phyloP scores from a whole-genome alignment of 176 grass and related monocot genomes.

The Hordeum marinum region DNA sequence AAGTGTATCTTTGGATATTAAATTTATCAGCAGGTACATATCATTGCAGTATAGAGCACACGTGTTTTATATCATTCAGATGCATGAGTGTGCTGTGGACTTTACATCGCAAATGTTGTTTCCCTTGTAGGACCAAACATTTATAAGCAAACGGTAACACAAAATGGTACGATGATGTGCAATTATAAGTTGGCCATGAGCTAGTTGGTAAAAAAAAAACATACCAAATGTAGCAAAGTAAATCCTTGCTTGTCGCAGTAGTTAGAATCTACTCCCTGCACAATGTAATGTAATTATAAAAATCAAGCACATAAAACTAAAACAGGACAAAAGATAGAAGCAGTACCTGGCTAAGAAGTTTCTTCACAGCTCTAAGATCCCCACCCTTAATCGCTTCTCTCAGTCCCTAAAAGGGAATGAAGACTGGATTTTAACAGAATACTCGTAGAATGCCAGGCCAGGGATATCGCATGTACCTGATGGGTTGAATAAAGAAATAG shows the following conservation, averaged over 20 bases:
- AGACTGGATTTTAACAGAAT: neutral
- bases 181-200: conserved; percentile 26
- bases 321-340: conserved; percentile 18
- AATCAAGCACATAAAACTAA: conserved; percentile 1
- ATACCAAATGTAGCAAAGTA: conserved; percentile 95
- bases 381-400: conserved; percentile 96
- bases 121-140: neutral
- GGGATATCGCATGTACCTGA: neutral
- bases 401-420: conserved; percentile 61
- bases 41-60: neutral
- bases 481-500: neutral
- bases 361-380: conserved; percentile 63
- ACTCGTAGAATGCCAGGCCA: neutral
- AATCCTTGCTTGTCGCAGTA: conserved; percentile 95
- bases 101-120: neutral
- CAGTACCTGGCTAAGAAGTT: conserved; percentile 83
- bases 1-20: neutral
- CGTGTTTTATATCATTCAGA: neutral
- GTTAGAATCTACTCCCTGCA: conserved; percentile 88
- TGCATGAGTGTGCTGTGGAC: neutral
- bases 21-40: neutral
- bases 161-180: neutral
- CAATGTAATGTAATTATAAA: conserved; percentile 28
- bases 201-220: conserved; percentile 7
- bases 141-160: neutral